Evolutionary conservation across 805 yeast genomes (phyloP).

Genomic region (Yarrowia sp.): DNA sequence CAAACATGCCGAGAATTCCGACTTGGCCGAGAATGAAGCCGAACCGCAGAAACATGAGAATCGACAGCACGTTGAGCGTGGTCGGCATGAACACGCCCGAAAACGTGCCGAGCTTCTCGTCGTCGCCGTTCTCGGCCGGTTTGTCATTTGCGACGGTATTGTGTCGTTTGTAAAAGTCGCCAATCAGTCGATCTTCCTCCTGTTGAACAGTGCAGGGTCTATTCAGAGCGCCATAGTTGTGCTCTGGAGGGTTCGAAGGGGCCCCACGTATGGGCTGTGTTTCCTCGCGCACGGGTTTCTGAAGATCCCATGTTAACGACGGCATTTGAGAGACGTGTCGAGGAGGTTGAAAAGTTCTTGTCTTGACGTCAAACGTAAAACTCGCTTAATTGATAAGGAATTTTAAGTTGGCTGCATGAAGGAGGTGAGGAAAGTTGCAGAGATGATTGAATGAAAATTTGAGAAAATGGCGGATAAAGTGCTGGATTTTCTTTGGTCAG

Average conservation of each 20-base stretch:
- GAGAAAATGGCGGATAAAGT: too few relatives aligned
- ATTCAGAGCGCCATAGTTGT: constrained; percentile 5
- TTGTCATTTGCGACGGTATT: constrained; percentile 20
- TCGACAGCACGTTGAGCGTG: constrained; percentile 87
- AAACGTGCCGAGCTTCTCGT: constrained; percentile 72
- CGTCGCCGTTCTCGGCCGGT: neutral
- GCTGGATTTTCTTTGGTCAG: too few relatives aligned
- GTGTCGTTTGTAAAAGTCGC: constrained; percentile 38
- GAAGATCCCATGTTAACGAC: constrained; percentile 13
- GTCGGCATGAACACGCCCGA: constrained; percentile 96
- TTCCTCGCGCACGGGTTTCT: constrained; percentile 23
- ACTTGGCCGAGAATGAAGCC: constrained; percentile 96
- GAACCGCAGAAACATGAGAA: constrained; percentile 92
- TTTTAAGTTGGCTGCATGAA: constrained; percentile 1
- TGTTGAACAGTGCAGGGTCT: constrained; percentile 14
- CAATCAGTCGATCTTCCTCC: constrained; percentile 34
- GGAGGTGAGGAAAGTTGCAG: too few relatives aligned
- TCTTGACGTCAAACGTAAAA: neutral
- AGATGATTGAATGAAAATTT: too few relatives aligned
- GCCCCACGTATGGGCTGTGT: neutral
- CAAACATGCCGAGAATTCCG: constrained; percentile 81
- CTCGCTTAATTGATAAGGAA: constrained; percentile 27
- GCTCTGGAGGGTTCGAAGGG: neutral
- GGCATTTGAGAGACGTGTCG: constrained; percentile 1
- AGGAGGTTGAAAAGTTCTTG: neutral